Percentiles rank a stretch among this genome's conserved stretches.
Conservation (phyloP, 1,284 basidiomycete genomes). For the Earliella scabrosa region DNA sequence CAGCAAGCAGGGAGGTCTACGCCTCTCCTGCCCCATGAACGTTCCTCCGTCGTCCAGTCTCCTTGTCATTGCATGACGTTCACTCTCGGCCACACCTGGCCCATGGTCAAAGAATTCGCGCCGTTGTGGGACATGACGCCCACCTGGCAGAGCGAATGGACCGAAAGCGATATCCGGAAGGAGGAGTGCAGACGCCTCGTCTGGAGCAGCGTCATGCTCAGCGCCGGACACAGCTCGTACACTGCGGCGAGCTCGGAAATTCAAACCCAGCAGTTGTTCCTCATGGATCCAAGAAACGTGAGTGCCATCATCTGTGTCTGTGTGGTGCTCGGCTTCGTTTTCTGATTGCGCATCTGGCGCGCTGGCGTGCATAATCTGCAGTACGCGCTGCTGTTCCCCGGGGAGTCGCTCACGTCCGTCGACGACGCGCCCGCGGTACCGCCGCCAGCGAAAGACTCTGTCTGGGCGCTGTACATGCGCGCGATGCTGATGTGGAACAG, state of each 20-base stretch:
- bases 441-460: constrained; percentile 56
- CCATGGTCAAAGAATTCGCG: constrained; percentile 52
- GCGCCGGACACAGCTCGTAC: constrained; percentile 67
- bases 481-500: constrained; percentile 73
- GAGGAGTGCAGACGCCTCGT: constrained; percentile 72
- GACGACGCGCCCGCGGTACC: constrained; percentile 29
- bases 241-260: constrained; percentile 47
- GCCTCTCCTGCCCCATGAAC: not conserved
- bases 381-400: constrained; percentile 73
- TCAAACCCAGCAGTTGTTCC: constrained; percentile 54
- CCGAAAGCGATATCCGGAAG: constrained; percentile 64
- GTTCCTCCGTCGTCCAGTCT: not conserved
- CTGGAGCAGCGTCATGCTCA: constrained; percentile 68
- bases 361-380: constrained; percentile 30
- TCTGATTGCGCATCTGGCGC: not conserved
- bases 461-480: constrained; percentile 75
- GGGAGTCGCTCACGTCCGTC: constrained; percentile 50
- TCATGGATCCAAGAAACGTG: constrained; percentile 70
- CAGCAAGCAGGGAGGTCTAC: not conserved
- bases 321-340: not conserved
- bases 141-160: constrained; percentile 62
- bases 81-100: constrained; percentile 56
- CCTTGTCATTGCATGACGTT: constrained; percentile 56
- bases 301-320: constrained; percentile 29
- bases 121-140: constrained; percentile 69